A percentile compares a stretch with the other conserved stretches of the same genome.
Conservation (phyloP, 768 basidiomycete genomes). For the Hygrophoropsis aurantiaca region DNA sequence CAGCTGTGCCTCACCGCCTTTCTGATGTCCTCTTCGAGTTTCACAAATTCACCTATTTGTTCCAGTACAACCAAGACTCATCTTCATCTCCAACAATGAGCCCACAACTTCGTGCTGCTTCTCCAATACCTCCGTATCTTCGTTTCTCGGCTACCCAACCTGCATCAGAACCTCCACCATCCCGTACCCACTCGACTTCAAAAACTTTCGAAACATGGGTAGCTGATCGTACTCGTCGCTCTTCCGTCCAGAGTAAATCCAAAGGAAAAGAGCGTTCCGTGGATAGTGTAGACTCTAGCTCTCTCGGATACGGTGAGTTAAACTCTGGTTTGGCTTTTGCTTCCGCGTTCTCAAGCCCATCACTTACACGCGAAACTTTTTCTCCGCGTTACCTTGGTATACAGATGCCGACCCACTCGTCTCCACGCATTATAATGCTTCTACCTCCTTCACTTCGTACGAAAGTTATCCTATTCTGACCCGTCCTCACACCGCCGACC, state of each 20-base stretch:
- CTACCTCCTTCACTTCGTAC: slow-evolving; percentile 12
- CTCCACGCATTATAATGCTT: slow-evolving; percentile 12
- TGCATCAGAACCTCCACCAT: background rate
- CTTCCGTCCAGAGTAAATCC: slow-evolving; percentile 12
- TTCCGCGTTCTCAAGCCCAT: slow-evolving; percentile 1
- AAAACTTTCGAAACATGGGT: slow-evolving; percentile 17
- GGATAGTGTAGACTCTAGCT: slow-evolving; percentile 6
- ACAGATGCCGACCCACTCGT: slow-evolving; percentile 18
- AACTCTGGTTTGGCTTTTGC: background rate
- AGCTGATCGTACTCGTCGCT: slow-evolving; percentile 12
- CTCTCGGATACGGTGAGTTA: slow-evolving; percentile 6
- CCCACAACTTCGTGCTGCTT: background rate
- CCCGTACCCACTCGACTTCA: slow-evolving; percentile 1
- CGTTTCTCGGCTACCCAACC: slow-evolving; percentile 10
- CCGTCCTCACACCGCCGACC: background rate
- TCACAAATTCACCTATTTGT: background rate
- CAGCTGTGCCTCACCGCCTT: background rate
- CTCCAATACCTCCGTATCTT: slow-evolving; percentile 17
- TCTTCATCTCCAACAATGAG: background rate
- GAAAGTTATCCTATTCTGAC: slow-evolving; percentile 1
- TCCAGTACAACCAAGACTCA: background rate
- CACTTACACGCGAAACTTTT: slow-evolving; percentile 7
- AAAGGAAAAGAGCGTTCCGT: slow-evolving; percentile 19
- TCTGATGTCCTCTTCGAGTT: background rate
- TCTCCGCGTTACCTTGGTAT: background rate